Evolutionary conservation across 2,329 filamentous ascomycete genomes (phyloP).

Genomic region (Sphaerulina vaccinii): DNA sequence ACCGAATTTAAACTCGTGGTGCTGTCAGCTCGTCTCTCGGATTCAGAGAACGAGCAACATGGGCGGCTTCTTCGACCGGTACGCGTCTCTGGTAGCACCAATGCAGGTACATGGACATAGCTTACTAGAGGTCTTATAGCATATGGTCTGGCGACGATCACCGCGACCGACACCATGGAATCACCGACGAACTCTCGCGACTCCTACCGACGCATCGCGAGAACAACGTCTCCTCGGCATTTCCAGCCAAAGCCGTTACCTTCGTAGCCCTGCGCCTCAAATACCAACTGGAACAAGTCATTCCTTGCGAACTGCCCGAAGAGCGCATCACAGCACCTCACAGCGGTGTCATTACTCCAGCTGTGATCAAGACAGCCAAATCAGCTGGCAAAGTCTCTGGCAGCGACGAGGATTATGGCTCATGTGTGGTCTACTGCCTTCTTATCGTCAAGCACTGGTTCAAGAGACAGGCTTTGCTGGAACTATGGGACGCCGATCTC

Average conservation of each 20-base stretch:
- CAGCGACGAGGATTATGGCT: constrained; percentile 56
- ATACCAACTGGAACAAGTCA: constrained; percentile 82
- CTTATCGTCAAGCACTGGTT: constrained; percentile 76
- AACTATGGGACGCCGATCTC: constrained; percentile 90
- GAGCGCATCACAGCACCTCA: constrained; percentile 73
- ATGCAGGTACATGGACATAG: no score
- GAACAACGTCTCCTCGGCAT: constrained; percentile 60
- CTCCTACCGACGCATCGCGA: constrained; percentile 64
- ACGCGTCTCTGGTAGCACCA: not conserved
- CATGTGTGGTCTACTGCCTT: constrained; percentile 82
- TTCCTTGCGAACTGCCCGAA: constrained; percentile 86
- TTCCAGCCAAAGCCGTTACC: constrained; percentile 77
- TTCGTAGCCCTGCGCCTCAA: constrained; percentile 86
- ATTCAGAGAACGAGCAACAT: no score
- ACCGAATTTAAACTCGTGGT: not conserved
- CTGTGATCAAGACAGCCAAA: constrained; percentile 76
- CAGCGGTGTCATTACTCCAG: constrained; percentile 76
- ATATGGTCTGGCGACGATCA: constrained; percentile 33
- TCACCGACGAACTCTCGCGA: constrained; percentile 45
- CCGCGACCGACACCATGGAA: constrained; percentile 38
- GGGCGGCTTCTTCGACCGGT: constrained; percentile 17
- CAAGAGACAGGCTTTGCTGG: constrained; percentile 70
- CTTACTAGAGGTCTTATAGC: no score
- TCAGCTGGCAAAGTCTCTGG: constrained; percentile 62
- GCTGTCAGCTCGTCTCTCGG: not conserved